A percentile compares a stretch with the other conserved stretches of the same genome.
phyloP scores from a whole-genome alignment of 345 rosid species.

The Citrus sp. region DNA sequence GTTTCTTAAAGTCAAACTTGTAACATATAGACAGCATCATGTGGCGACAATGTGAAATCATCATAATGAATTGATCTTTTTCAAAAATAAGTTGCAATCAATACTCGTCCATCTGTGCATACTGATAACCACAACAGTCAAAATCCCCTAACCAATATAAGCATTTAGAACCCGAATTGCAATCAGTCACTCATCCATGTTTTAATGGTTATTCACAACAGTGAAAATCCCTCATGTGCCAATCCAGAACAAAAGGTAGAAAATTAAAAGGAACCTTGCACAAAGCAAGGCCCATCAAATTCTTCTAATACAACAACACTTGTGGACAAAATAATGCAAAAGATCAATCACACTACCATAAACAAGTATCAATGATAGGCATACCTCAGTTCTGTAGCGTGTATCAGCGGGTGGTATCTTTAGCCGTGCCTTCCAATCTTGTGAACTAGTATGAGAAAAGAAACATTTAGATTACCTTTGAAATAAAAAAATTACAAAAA shows the following conservation, averaged over 20 bases:
- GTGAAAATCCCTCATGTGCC: too few species aligned
- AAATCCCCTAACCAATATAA: not conserved
- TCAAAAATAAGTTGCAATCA: not conserved
- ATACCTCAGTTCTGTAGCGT: conserved; percentile 87
- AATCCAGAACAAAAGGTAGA: not conserved
- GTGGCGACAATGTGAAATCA: not conserved
- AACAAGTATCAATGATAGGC: not conserved
- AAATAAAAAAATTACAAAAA: not conserved
- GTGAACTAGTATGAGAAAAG: conserved; percentile 38
- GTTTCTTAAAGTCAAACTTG: not conserved
- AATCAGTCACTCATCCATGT: too few species aligned
- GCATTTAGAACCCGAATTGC: not conserved
- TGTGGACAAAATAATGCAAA: not conserved
- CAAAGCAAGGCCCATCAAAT: not conserved
- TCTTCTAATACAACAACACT: not conserved
- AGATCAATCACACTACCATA: not conserved
- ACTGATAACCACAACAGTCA: not conserved
- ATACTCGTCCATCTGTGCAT: too few species aligned
- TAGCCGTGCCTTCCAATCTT: conserved; percentile 88
- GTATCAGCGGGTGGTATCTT: conserved; percentile 74
- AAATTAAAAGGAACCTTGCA: not conserved
- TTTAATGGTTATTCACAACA: too few species aligned
- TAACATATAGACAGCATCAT: not conserved
- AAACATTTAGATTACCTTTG: not conserved
- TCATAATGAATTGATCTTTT: not conserved